phyloP scores from a whole-genome alignment of 345 rosid genomes.

The Linum usitatissimum region DNA sequence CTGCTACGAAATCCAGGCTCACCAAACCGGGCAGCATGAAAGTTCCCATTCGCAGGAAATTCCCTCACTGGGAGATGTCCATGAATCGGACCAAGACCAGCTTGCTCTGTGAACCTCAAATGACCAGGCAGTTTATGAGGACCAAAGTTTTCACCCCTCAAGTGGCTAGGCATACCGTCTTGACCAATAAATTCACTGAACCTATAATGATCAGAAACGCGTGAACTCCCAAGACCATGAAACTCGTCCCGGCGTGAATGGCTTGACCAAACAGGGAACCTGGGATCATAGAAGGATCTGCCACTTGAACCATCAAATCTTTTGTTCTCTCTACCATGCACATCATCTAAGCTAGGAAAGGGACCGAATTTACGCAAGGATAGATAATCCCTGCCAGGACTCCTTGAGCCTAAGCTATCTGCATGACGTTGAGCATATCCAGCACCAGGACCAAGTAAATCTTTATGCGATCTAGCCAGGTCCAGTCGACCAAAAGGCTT shows the following conservation, averaged over 20 bases:
- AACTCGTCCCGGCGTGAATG: constrained; percentile 37
- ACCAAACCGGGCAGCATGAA: constrained; percentile 32
- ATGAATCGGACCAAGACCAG: constrained; percentile 30
- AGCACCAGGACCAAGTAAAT: constrained; percentile 30
- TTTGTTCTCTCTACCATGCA: constrained; percentile 30
- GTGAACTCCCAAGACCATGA: constrained; percentile 38
- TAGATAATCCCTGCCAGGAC: constrained; percentile 45
- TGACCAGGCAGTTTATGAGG: constrained; percentile 19
- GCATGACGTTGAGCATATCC: constrained; percentile 30
- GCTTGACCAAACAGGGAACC: constrained; percentile 32
- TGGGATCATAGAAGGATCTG: constrained; percentile 26
- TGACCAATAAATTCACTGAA: constrained; percentile 24
- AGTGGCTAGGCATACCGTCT: constrained; percentile 32
- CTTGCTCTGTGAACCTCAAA: constrained; percentile 23
- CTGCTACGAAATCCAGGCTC: constrained; percentile 57
- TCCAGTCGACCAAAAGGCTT: constrained; percentile 30
- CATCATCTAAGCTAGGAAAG: constrained; percentile 30
- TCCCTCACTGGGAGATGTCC: constrained; percentile 35
- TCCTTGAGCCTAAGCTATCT: constrained; percentile 38
- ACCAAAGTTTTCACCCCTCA: constrained; percentile 47
- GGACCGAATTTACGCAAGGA: constrained; percentile 29
- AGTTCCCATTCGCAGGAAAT: constrained; percentile 29
- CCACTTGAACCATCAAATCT: constrained; percentile 28
- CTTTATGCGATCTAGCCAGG: constrained; percentile 18
- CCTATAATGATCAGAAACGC: constrained; percentile 26